These are phyloP conservation scores for Amyloporia xantha DNA, from an alignment of 768 basidiomycete species.

Conservation along the genomic window DNA sequence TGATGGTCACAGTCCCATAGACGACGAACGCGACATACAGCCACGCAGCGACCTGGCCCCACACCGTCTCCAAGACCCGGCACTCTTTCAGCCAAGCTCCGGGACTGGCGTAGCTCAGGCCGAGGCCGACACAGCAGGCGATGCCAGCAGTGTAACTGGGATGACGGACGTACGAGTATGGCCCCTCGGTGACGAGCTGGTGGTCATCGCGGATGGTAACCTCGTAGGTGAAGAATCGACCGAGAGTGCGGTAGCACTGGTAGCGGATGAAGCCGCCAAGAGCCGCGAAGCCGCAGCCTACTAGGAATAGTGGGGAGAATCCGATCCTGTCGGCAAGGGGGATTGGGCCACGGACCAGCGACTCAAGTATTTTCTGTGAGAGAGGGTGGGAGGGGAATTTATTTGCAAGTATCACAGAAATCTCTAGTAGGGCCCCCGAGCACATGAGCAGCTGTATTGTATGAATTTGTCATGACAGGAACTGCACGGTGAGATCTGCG, in stretches of 20 bases:
- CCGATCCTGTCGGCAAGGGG: not conserved
- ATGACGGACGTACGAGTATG: conserved; percentile 24
- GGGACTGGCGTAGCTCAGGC: not conserved
- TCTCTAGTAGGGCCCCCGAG: not conserved
- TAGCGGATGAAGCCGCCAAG: conserved; percentile 2
- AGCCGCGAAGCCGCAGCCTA: not conserved
- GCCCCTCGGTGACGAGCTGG: conserved; percentile 23
- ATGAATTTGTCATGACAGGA: not conserved
- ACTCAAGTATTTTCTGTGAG: not conserved
- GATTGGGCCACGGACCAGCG: not conserved
- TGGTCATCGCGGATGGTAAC: conserved; percentile 10
- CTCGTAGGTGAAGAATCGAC: conserved; percentile 15
- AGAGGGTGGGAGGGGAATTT: not conserved
- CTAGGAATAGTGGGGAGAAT: not conserved
- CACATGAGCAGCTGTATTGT: not conserved
- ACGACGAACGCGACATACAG: not conserved
- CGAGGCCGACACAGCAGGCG: not conserved
- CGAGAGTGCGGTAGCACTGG: conserved; percentile 10
- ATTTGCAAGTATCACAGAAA: conserved; percentile 2
- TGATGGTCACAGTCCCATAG: not conserved
- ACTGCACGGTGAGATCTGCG: not conserved
- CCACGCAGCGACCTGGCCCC: conserved; percentile 2
- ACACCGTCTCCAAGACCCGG: conserved; percentile 2
- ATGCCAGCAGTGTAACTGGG: conserved; percentile 18
- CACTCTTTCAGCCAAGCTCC: conserved; percentile 9